Evolutionary conservation across 148 eudicot species (phyloP).

Genomic region (Arbutus unedo): DNA sequence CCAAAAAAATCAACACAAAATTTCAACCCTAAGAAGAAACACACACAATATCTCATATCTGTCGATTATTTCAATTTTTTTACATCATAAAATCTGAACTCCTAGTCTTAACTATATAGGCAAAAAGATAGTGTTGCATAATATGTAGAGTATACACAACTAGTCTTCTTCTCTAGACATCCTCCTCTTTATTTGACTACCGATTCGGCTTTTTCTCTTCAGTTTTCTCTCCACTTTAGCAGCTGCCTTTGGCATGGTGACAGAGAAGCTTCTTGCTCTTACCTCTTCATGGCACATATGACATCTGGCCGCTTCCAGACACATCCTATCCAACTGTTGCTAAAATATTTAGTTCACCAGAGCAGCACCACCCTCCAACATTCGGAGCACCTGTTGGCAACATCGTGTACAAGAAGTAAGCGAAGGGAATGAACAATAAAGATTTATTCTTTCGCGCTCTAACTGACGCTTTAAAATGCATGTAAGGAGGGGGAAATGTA

Average conservation of each 20-base stretch:
- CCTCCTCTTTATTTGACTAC: neutral
- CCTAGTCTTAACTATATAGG: neutral
- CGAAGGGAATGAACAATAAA: neutral
- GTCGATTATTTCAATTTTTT: neutral
- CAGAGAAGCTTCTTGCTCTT: conserved; percentile 8
- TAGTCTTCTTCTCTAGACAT: neutral
- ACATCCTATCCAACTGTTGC: neutral
- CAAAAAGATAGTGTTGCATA: neutral
- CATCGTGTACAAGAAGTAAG: neutral
- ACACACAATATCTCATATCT: neutral
- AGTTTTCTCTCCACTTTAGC: neutral
- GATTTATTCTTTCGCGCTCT: neutral
- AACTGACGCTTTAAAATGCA: neutral
- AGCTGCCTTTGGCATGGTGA: neutral
- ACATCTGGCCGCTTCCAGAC: neutral
- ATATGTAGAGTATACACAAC: neutral
- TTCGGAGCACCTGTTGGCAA: conserved; percentile 61
- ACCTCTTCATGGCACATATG: neutral
- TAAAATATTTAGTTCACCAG: conserved; percentile 16
- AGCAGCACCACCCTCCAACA: conserved; percentile 54
- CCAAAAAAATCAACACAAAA: neutral
- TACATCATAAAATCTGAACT: neutral
- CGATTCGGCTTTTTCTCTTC: conserved; percentile 3
- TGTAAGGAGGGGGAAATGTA: neutral
- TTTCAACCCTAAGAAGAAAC: neutral